These are phyloP conservation scores for Chaetomium fimeti DNA, from an alignment of 495 filamentous ascomycete species.

Conservation along the genomic window DNA sequence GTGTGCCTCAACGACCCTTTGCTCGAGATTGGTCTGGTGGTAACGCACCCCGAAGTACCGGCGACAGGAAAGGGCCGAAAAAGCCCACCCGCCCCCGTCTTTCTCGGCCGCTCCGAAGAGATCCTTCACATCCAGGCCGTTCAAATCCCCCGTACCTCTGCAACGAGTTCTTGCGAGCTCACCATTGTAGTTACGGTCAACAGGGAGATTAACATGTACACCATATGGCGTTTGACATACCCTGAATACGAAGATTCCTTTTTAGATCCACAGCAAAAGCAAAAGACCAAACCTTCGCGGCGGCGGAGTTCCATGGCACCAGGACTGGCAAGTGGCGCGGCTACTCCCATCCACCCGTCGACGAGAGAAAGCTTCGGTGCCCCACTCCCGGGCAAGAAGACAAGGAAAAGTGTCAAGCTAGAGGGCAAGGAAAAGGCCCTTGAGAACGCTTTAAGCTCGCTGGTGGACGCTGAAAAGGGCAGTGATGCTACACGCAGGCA, in stretches of 20 bases:
- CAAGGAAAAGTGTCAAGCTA: constrained; percentile 43
- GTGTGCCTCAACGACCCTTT: constrained; percentile 87
- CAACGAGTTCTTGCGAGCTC: constrained; percentile 43
- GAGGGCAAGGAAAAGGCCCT: constrained; percentile 57
- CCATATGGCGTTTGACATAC: constrained; percentile 74
- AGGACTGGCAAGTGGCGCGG: constrained; percentile 72
- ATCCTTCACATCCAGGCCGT: constrained; percentile 66
- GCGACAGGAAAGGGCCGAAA: constrained; percentile 25
- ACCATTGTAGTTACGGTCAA: constrained; percentile 82
- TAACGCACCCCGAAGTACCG: constrained; percentile 49
- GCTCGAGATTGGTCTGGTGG: constrained; percentile 79
- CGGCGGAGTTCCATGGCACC: constrained; percentile 83
- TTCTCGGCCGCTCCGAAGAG: constrained; percentile 68
- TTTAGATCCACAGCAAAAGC: constrained; percentile 47
- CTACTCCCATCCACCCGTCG: constrained; percentile 65
- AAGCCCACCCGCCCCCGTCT: constrained; percentile 30
- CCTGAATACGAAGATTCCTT: constrained; percentile 59
- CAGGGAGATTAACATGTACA: constrained; percentile 66
- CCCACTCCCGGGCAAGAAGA: constrained; percentile 45
- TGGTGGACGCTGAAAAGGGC: constrained; percentile 77
- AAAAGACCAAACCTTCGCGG: constrained; percentile 55
- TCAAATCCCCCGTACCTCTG: constrained; percentile 21
- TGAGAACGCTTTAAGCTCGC: constrained; percentile 54
- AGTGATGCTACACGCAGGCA: constrained; percentile 66
- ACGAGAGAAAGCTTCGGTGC: constrained; percentile 53